Evolutionary conservation across 2,329 filamentous ascomycete species (phyloP), one percentile per base, ranked within the genome.

Genomic region (Gaeumannomyces sp.): DNA sequence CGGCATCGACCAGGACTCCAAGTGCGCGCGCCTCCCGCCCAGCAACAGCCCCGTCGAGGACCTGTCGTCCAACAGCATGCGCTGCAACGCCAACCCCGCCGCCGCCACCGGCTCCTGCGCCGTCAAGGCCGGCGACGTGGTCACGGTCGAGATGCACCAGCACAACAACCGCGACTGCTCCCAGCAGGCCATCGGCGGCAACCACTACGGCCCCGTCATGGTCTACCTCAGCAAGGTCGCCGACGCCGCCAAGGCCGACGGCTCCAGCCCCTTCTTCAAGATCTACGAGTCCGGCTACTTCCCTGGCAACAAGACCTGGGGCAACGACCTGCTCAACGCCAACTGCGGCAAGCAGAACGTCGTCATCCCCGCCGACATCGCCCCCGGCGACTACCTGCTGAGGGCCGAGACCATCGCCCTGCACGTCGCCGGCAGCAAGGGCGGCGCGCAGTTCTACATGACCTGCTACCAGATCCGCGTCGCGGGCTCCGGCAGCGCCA

Each of bases 61-160:
- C 62, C 11, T 38, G 56, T 59, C 62, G n/a, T 64, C 28, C 29
- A 35, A 45, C 53, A 35, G 45, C 19, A 31, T 64, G 53, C 50
- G 31, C 10, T 64, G 62, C 62, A 64, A 64, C 33, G 56, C 33
- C 16, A 56, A 56, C 31, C 73, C 74, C 3, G 70, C 69, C 11
- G 71, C 72, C 45, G 74, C 76, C 4, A 65, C 74, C 1, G 75
- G 76, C 33, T 45, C 70, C 27, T 71, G 71, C 67, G 68, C 70
- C 19, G 71, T 68, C 68, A 70, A 72, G 61, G 79, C 79, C 16
- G 81, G 81, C 3, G 74, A 75, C n/a, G 77, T 73, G 3, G 76
- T 84, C 45, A 82, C 79, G 0, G 77, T 84, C 6, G 82, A 84
- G 71, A 84, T 85, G 80, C 82, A 85, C 73, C 78, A 80, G 29